A percentile compares a stretch with the other conserved stretches of the same genome.
Conservation (phyloP, 2,329 filamentous ascomycete genomes). For the Colletotrichum sp. region DNA sequence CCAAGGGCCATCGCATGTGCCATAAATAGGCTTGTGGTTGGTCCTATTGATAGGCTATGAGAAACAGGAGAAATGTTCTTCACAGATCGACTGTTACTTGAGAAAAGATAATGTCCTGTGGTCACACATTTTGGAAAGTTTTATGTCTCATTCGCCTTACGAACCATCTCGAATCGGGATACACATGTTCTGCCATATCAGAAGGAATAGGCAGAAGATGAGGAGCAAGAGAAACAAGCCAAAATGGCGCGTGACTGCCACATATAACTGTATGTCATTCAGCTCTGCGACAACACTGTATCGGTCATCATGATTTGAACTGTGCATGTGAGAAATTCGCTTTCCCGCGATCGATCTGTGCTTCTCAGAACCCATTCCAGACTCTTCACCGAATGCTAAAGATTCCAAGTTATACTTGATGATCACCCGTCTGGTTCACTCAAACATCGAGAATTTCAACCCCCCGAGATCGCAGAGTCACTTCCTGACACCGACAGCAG, state of each 20-base stretch:
- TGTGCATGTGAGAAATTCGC: too few relatives aligned
- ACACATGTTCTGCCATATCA: rapidly evolving
- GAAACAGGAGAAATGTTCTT: neutral
- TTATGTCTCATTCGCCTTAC: neutral
- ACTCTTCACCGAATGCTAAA: neutral
- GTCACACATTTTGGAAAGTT: neutral
- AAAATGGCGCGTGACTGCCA: rapidly evolving
- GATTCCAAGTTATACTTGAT: neutral
- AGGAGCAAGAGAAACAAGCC: neutral
- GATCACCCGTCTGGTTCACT: neutral
- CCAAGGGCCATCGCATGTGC: neutral
- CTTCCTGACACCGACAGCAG: neutral
- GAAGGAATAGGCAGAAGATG: neutral
- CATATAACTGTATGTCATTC: neutral
- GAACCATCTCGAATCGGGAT: rapidly evolving
- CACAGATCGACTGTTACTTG: neutral
- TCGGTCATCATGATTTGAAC: too few relatives aligned
- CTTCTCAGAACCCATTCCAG: neutral
- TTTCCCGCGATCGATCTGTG: neutral
- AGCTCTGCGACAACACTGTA: neutral
- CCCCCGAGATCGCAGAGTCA: neutral
- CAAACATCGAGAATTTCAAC: neutral
- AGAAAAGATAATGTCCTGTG: rapidly evolving
- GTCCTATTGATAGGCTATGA: neutral
- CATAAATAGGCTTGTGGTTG: rapidly evolving